Percentiles rank a stretch among this genome's conserved stretches.
These are phyloP conservation scores for Pontederia crassipes DNA, from an alignment of 176 grass and related monocot genomes.

Conservation along the genomic window DNA sequence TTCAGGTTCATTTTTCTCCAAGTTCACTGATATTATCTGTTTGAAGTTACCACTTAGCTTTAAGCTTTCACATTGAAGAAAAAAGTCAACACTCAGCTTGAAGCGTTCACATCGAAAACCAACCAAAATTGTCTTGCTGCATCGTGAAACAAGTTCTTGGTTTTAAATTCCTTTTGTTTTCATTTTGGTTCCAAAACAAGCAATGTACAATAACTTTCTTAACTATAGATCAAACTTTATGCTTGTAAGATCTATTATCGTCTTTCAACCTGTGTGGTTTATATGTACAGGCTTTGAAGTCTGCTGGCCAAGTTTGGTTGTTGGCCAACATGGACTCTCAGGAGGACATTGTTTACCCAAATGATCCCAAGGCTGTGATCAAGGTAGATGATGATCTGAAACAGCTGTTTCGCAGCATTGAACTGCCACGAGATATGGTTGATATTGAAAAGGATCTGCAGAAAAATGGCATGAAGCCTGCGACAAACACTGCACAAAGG, in stretches of 20 bases:
- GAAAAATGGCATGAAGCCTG: slow-evolving; percentile 72
- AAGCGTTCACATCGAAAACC: too few relatives aligned
- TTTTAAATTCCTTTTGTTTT: too few relatives aligned
- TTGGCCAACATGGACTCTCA: slow-evolving; percentile 86
- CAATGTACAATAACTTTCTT: too few relatives aligned
- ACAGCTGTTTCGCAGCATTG: slow-evolving; percentile 45
- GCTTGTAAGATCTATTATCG: background rate
- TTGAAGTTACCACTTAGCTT: too few relatives aligned
- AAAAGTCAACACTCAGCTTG: too few relatives aligned
- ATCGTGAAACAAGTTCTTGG: too few relatives aligned
- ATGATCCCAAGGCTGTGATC: slow-evolving; percentile 64
- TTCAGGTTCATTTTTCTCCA: too few relatives aligned
- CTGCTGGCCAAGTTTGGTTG: slow-evolving; percentile 58
- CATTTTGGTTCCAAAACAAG: too few relatives aligned
- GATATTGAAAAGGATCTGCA: slow-evolving; percentile 84
- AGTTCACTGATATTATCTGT: too few relatives aligned
- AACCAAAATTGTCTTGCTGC: too few relatives aligned
- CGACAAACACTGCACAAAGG: slow-evolving; percentile 57
- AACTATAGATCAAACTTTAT: background rate
- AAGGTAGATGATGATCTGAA: slow-evolving; percentile 76
- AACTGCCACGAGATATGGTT: slow-evolving; percentile 67
- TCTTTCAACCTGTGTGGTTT: background rate
- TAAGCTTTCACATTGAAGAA: too few relatives aligned
- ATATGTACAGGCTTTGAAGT: slow-evolving; percentile 51
- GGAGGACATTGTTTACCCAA: slow-evolving; percentile 80